Conservation (phyloP, 78 protist genomes). For the Dictyostelium brefeldianum region DNA sequence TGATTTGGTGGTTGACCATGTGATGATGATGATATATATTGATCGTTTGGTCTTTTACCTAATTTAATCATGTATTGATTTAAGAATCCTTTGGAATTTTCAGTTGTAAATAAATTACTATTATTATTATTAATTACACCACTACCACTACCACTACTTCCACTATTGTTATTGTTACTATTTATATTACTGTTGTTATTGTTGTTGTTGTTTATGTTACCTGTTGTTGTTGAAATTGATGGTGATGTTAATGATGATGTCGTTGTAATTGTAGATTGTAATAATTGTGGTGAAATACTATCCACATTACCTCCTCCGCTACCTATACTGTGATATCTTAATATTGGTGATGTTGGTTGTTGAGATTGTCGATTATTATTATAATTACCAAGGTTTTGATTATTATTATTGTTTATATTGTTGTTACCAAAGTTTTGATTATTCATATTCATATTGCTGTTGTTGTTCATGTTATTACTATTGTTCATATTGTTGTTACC, state of each 20-base stretch:
- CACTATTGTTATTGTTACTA: slow-evolving; percentile 9
- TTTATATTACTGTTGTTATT: slow-evolving; percentile 5
- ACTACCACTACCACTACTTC: background rate
- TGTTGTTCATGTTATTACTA: slow-evolving; percentile 7
- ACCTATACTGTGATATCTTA: background rate
- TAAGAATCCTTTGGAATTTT: slow-evolving; percentile 20
- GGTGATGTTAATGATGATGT: background rate
- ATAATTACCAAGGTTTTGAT: background rate
- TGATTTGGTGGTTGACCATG: slow-evolving; percentile 14
- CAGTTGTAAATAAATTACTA: background rate
- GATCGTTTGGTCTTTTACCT: slow-evolving; percentile 21
- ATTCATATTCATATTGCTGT: background rate
- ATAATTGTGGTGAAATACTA: background rate
- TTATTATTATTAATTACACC: background rate
- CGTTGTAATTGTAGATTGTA: background rate
- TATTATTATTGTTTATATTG: background rate
- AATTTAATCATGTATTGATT: slow-evolving; percentile 17
- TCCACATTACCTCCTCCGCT: slow-evolving; percentile 4
- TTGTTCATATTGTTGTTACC: background rate
- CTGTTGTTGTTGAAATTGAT: background rate
- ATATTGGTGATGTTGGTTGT: background rate
- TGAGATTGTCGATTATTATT: background rate
- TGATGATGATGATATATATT: background rate
- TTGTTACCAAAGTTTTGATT: background rate
- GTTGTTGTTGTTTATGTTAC: slow-evolving; percentile 4